Evolutionary conservation across 164 flowering plant species (phyloP), one percentile per base, ranked within the genome.

Genomic region (Vitis vinifera): DNA sequence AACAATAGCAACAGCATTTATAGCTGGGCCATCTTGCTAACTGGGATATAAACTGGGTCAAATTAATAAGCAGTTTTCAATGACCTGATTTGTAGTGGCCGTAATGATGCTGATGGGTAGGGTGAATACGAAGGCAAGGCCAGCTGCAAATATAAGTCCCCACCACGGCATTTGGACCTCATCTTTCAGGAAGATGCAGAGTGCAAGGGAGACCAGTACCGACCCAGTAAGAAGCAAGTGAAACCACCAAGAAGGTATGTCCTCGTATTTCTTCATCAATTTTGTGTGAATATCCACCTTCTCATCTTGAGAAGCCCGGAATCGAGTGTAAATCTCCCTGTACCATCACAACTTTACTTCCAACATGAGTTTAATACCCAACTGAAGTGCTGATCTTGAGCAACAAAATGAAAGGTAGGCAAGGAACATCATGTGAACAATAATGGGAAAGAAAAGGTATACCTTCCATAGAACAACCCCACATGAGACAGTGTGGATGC

Each of bases 401-500:
- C 44, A 37, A 37, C 7, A 37, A 37, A 37, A 37, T 2, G 44
- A 3, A 37, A 37, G 44, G 44, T 37, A 37, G 1, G 44, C 44
- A 37, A 37, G 44, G 7, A 37, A 37, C 7, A 37, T 3, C 4
- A 37, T 37, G 44, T 3, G 5, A 37, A 16, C 15, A 8, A 16
- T 51, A 52, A 19, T 11, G 2, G 7, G 10, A 10, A 47, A 1
- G 14, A 30, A 9, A 67, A 19, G 23, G 29, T 11, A 10, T 77
- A 84, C 93, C 82, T 89, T 71, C 91, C 89, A 73, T 89, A 71
- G 68, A 89, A 89, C 27, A 87, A 55, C 8, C 68, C 80, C 9
- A 87, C 91, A 71, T 89, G 93, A 10, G 87, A 76, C 48, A 87
- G 79, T 9, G 88, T 86, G 11, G 93, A 65, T 6, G 81, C 82